Conservation (phyloP, 2,329 filamentous ascomycete genomes). For the Apiospora rasikravindrae region DNA sequence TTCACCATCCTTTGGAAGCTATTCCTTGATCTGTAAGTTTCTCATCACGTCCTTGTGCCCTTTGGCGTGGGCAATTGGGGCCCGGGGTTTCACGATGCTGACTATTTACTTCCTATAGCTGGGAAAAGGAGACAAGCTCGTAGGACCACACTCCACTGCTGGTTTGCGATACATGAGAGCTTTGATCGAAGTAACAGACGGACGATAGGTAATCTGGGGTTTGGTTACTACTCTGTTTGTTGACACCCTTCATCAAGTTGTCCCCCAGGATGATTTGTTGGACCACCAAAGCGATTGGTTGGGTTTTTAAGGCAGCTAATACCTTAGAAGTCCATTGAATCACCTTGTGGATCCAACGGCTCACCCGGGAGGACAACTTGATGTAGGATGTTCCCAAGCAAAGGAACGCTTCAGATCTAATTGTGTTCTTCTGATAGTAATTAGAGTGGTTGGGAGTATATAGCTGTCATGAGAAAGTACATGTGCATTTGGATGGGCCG, state of each 20-base stretch:
- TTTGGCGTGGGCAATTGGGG: background rate
- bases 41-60: background rate
- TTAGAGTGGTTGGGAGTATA: background rate
- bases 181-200: background rate
- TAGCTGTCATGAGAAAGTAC: background rate
- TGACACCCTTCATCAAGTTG: background rate
- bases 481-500: background rate
- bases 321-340: background rate
- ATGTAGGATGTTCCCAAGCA: background rate
- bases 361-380: background rate
- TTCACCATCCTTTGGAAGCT: constrained; percentile 57
- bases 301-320: background rate
- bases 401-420: background rate
- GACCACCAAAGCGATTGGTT: background rate
- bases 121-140: constrained; percentile 5
- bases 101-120: background rate
- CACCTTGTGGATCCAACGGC: background rate
- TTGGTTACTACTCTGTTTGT: background rate
- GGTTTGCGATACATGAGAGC: no score
- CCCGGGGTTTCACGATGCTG: background rate
- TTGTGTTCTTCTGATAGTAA: background rate
- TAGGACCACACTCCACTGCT: background rate
- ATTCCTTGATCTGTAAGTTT: constrained; percentile 52
- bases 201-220: background rate
- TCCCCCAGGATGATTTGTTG: background rate